Conservation (phyloP, 257 asterid species). For the Solanum paucissectum region DNA sequence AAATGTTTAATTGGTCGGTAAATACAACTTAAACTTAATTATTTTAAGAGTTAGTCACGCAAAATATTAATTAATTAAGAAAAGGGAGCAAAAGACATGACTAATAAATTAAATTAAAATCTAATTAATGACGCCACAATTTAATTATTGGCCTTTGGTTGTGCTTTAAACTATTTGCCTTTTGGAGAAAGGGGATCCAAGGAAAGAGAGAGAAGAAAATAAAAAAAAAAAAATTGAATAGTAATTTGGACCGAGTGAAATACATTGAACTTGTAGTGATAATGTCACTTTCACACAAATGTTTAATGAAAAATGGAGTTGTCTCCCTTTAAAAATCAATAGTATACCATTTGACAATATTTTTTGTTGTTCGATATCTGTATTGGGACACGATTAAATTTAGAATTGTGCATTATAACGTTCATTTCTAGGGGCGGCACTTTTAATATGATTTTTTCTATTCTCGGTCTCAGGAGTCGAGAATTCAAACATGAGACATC, state of each 20-base stretch:
- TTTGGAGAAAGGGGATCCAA: neutral
- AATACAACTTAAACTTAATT: neutral
- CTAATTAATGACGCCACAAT: neutral
- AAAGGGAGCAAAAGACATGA: neutral
- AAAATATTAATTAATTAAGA: neutral
- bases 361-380: neutral
- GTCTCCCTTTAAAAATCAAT: neutral
- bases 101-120: neutral
- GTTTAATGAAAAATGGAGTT: neutral
- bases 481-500: neutral
- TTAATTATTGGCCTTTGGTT: neutral
- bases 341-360: neutral
- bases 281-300: neutral
- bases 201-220: neutral
- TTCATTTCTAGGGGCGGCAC: neutral
- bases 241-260: neutral
- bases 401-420: fast-evolving
- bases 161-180: neutral
- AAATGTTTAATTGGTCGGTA: neutral
- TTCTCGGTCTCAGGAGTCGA: neutral
- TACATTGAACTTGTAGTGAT: slow-evolving; percentile 4
- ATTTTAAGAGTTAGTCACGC: neutral
- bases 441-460: neutral
- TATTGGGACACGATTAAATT: neutral
- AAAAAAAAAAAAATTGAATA: neutral